Evolutionary conservation across 805 yeast species (phyloP), one percentile per base, ranked within the genome.

Genomic region (Sugiyamaella boreocaroliniensis): DNA sequence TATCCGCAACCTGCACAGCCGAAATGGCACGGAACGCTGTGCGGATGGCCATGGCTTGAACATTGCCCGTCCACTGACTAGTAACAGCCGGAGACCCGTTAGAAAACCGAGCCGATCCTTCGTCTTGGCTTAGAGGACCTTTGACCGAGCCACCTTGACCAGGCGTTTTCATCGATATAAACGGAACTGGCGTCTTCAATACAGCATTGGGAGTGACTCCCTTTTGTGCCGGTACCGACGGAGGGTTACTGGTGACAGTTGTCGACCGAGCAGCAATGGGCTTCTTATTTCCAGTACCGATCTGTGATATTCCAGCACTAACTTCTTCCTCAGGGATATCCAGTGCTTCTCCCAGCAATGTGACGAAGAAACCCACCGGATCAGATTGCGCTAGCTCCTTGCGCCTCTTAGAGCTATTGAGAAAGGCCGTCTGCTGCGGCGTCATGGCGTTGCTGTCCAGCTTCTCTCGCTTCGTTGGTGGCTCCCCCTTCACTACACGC

Each of bases 331-430:
- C 64, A 6, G 65, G 49, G 12, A 66, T 64, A 49, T 66, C 68
- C 47, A 69, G 57, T 9, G 65, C 66, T 15, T 69, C 66, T 4
- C 69, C 71, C 29, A 68, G 61, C 18, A 65, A 59, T 4, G 70
- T 56, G 34, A 68, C 49, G 49, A 67, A 64, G 54, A 61, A 68
- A 29, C 61, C 60, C 42, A 62, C 47, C 4, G 69, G 66, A 42
- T 67, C 65, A n/a, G 63, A 53, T 14, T 60, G 51, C 1, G 70
- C 59, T 40, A 67, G 54, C 53, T 61, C 65, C 47, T 59, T 57
- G 53, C 64, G 62, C 51, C 56, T 58, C 45, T 58, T 57, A 40
- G 55, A 26, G 26, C 32, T 46, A 32, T 55, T 54, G 14, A 49
- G 32, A 16, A 50, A 15, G 9, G 19, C 37, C 49, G 40, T 49